Base-by-base conservation (phyloP, 179 eudicot genomes). In the Drosera spatulata region DNA sequence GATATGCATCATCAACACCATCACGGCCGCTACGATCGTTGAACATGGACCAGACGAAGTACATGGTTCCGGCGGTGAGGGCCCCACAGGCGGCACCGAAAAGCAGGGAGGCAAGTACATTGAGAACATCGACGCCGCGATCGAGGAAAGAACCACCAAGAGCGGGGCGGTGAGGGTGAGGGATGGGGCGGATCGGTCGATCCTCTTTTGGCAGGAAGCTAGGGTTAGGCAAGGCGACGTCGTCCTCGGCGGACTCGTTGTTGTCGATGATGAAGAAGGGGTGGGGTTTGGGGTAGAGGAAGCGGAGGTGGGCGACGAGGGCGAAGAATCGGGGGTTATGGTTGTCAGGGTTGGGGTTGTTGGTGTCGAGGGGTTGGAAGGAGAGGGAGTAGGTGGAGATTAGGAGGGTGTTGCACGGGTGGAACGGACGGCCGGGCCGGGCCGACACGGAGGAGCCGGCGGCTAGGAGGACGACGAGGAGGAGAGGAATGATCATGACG, bases 61-160 rank as follows among this genome's bases (percentile, higher is more conserved):
- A 88, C 77, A 91, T 67, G 0, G 81, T 78, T 1, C 78, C 85
- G 4, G 89, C 95, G 41, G 95, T 82, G 44, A 91, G 80, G 12
- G 85, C 87, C 12, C 98, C 98, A 46, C 91, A 88, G 5, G 88
- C 95, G 48, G 93, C 88, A 4, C 98, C 98, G 41, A 91, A 82
- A 6, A 88, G 77, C 37, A 91, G 74, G 2, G 96, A 86, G 0
- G 83, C 85, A 4, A 86, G 87, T 37, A 86, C 87, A 66, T 83
- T 75, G 37, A 91, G 76, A 37, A 88, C 78, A 7, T 91, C 98
- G 67, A 68, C 69, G n/a, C 89, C 73, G 9, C 95, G 77, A 4
- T 85, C 89, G 59, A 72, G 79, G 48, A 85, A 56, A n/a, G 79
- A 74, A 58, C 64, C 61, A 47, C 66, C 65, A 39, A 78, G 75